Base-by-base conservation (phyloP, 2,329 filamentous ascomycete genomes). In the Claviceps maximensis region DNA sequence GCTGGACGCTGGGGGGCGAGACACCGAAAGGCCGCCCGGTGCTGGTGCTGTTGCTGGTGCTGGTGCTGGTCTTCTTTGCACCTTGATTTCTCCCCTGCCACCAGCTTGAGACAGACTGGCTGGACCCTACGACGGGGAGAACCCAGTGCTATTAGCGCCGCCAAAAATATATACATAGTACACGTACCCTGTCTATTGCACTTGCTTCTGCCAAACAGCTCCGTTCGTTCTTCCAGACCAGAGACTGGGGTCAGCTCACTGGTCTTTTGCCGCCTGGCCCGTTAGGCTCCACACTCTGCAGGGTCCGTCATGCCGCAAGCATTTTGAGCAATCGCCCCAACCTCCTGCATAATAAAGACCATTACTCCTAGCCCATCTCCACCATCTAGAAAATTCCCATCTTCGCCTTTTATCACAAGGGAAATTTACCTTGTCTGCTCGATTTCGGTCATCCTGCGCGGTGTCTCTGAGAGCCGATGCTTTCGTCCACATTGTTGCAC, bases 271-370 rank as follows among this genome's bases (percentile, higher is more conserved):
- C 38, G 47, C 48, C 45, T 36, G 19, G 21, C 15, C 41, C 55
- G 50, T 55, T 53, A 51, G 53, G 47, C 47, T 50, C 53, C 55
- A 46, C 56, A 47, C 48, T 51, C 47, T 45, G 36, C 36, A 38
- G 40, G 33, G 40, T 47, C 50, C 52, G 33, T 44, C 46, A 47
- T 38, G 31, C 31, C 46, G 45, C 51, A 53, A 53, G 51, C 54
- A 47, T 53, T 51, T 42, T 31, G 50, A 47, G 36, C 33, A 36
- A 21, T 51, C 46, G n/a, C 52, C 54, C 54, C 54, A 55, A 41
- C 52, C 54, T 54, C 49, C 49, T 49, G 50, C 41, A 50, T 48
- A 42, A 48, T 45, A 49, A 53, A 52, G 46, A 49, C 54, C 41
- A 49, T 21, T 46, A 23, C 23, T 49, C 48, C 23, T 19, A n/a